Evolutionary conservation across 2,329 filamentous ascomycete species (phyloP).

Genomic region (Alternaria hordeiaustralica): DNA sequence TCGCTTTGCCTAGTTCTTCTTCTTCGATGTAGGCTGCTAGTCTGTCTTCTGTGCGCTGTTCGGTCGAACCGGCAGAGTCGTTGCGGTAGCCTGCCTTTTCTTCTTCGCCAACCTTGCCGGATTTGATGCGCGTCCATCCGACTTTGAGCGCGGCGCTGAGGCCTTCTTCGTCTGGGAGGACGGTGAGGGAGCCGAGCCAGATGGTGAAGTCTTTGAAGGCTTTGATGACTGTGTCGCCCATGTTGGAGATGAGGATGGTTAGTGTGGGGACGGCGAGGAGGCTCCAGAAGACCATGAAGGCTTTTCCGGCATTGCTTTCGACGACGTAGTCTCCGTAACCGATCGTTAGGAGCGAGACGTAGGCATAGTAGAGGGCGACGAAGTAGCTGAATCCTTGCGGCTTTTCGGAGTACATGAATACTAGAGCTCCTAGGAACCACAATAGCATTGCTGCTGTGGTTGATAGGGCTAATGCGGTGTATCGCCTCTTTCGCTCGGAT

Average conservation of each 20-base stretch:
- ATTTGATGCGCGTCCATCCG: conserved; percentile 30
- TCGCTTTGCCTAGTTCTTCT: conserved; percentile 51
- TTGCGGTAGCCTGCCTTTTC: conserved; percentile 14
- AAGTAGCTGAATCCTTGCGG: conserved; percentile 60
- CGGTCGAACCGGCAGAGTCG: conserved; percentile 5
- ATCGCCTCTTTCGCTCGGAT: conserved; percentile 47
- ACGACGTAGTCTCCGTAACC: conserved; percentile 61
- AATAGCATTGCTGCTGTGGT: conserved; percentile 47
- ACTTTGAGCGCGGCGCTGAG: conserved; percentile 44
- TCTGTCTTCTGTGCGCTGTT: conserved; percentile 36
- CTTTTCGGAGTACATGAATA: conserved; percentile 58
- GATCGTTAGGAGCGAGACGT: conserved; percentile 60
- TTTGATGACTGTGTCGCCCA: conserved; percentile 63
- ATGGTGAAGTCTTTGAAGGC: conserved; percentile 61
- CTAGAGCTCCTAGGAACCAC: conserved; percentile 58
- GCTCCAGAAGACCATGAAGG: conserved; percentile 65
- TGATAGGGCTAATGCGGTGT: conserved; percentile 51
- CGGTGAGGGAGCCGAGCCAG: conserved; percentile 62
- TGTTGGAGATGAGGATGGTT: conserved; percentile 61
- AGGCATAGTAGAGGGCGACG: conserved; percentile 60
- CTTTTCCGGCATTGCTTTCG: conserved; percentile 57
- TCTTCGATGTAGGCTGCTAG: conserved; percentile 50
- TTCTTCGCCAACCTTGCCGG: conserved; percentile 28
- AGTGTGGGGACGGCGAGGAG: conserved; percentile 61
- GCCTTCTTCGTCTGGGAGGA: conserved; percentile 59